A percentile compares a stretch with the other conserved stretches of the same genome.
Conservation (phyloP, 2,329 filamentous ascomycete species). For the Exophiala sp. region DNA sequence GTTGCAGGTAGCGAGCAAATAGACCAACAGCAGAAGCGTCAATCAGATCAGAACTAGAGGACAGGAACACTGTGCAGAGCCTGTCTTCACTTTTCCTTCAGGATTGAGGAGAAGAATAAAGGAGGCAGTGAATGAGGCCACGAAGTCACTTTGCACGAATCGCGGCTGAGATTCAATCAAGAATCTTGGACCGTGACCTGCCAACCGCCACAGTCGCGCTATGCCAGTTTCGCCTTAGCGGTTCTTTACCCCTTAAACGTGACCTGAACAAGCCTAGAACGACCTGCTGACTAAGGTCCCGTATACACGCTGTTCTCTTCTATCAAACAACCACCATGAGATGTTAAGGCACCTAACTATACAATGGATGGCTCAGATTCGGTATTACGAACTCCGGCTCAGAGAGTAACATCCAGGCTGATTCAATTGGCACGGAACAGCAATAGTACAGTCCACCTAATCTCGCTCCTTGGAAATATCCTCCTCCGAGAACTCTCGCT, state of each 20-base stretch:
- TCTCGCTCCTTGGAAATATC: conserved; percentile 29
- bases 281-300: too few relatives aligned
- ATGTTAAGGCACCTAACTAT: too few relatives aligned
- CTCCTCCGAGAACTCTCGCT: conserved; percentile 25
- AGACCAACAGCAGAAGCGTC: background rate
- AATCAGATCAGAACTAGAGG: background rate
- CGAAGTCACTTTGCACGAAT: conserved; percentile 13
- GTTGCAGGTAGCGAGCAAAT: background rate
- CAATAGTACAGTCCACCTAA: background rate
- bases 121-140: conserved; percentile 12
- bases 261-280: background rate
- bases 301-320: too few relatives aligned
- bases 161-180: background rate
- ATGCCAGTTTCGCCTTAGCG: background rate
- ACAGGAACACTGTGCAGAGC: background rate
- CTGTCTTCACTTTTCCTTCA: background rate
- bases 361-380: too few relatives aligned
- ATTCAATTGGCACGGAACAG: too few relatives aligned
- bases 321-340: too few relatives aligned
- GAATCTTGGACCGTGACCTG: background rate
- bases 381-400: too few relatives aligned
- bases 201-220: background rate
- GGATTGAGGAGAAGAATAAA: background rate
- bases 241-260: background rate
- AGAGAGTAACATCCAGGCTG: too few relatives aligned